These are phyloP conservation scores for Hericium rajendrae DNA, from an alignment of 768 basidiomycete species.

Conservation along the genomic window DNA sequence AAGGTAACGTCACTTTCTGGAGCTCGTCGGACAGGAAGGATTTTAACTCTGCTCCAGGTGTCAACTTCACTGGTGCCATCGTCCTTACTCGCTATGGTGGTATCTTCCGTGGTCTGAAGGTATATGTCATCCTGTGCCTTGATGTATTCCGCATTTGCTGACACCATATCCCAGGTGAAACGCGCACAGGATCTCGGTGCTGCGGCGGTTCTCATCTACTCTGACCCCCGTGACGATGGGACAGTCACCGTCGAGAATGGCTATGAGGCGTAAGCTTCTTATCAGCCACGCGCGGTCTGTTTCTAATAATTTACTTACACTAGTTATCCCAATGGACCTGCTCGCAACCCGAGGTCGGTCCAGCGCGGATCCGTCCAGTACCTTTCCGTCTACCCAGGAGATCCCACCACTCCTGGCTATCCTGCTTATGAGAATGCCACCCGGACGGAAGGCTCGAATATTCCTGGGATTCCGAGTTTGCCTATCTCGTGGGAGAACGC, in stretches of 20 bases:
- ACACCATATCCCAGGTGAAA: constrained; percentile 42
- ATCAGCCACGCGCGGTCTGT: background rate
- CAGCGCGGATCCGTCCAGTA: constrained; percentile 80
- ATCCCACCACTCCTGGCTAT: constrained; percentile 80
- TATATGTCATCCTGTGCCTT: constrained; percentile 18
- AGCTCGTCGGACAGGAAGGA: background rate
- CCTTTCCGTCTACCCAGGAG: constrained; percentile 49
- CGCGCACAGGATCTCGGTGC: constrained; percentile 80
- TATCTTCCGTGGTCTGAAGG: constrained; percentile 81
- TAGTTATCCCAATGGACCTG: constrained; percentile 78
- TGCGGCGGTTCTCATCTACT: constrained; percentile 70
- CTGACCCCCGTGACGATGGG: constrained; percentile 82
- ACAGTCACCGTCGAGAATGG: constrained; percentile 68
- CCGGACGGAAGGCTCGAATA: constrained; percentile 46
- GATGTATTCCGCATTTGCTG: background rate
- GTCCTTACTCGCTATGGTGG: constrained; percentile 70
- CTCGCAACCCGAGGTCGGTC: constrained; percentile 74
- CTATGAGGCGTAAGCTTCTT: constrained; percentile 38
- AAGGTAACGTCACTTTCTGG: constrained; percentile 25
- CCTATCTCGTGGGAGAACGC: constrained; percentile 88
- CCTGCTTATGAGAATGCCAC: constrained; percentile 81
- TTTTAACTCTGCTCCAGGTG: constrained; percentile 31
- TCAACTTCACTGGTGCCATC: constrained; percentile 68
- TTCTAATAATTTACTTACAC: background rate
- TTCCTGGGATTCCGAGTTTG: constrained; percentile 75